Evolutionary conservation across 495 filamentous ascomycete genomes (phyloP).

Genomic region (Neurospora sp.): DNA sequence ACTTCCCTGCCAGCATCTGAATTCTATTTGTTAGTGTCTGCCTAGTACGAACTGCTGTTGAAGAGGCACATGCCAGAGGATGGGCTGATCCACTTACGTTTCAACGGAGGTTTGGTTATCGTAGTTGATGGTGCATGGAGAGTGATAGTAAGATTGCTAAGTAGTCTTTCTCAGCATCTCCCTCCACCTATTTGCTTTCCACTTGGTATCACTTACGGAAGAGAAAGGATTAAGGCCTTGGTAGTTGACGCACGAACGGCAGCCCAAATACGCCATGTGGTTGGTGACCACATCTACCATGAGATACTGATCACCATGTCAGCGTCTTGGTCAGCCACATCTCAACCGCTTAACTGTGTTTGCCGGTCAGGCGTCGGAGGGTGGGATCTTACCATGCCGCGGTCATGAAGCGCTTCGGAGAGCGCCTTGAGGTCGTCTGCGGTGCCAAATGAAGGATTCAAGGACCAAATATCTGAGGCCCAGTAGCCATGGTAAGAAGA

Average conservation of each 20-base stretch:
- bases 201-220: slow-evolving; percentile 14
- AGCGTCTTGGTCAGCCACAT: neutral
- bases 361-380: neutral
- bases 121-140: slow-evolving; percentile 59
- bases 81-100: slow-evolving; percentile 20
- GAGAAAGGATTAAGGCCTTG: slow-evolving; percentile 56
- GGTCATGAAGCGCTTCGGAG: slow-evolving; percentile 47
- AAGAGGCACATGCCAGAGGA: slow-evolving; percentile 15
- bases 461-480: slow-evolving; percentile 54
- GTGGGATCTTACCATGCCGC: slow-evolving; percentile 41
- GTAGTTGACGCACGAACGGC: slow-evolving; percentile 48
- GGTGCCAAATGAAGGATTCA: slow-evolving; percentile 60
- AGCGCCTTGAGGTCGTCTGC: slow-evolving; percentile 54
- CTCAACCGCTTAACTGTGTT: neutral
- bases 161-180: neutral
- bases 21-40: slow-evolving; percentile 8
- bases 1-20: slow-evolving; percentile 57
- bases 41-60: slow-evolving; percentile 9
- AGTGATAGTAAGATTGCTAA: slow-evolving; percentile 50
- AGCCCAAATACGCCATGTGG: slow-evolving; percentile 59
- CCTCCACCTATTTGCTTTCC: neutral
- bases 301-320: slow-evolving; percentile 38
- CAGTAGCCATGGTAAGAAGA: slow-evolving; percentile 67
- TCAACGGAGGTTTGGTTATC: slow-evolving; percentile 39
- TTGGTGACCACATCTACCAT: slow-evolving; percentile 79